Evolutionary conservation across 2,329 filamentous ascomycete species (phyloP), one percentile per base, ranked within the genome.

Genomic region (Pseudocercospora musae): DNA sequence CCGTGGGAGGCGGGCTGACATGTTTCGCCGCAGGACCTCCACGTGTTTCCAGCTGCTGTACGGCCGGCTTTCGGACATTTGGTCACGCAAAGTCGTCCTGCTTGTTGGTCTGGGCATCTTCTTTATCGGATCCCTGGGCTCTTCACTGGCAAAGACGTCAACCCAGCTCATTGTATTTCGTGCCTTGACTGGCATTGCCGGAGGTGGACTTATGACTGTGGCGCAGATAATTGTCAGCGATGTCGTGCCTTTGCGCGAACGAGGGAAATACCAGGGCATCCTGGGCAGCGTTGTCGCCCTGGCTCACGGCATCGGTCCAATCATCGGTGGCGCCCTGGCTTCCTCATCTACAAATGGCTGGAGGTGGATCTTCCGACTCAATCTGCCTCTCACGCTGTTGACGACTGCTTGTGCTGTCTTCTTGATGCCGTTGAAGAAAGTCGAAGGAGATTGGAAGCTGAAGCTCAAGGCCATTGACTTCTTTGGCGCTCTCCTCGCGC

Each of bases 11-110:
- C 57, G n/a, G n/a, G n/a, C n/a, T 62, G 57, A 62, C 44, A 21
- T 13, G 20, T 27, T 27, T 15, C 4, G 25, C 31, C 15, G 20
- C 56, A 68, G 66, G n/a, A 68, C 66, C 9, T 68, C 80, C 0
- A 82, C 80, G 0, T 75, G 79, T 1, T 80, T 79, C 20, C 81
- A 82, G 59, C 73, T 82, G 79, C 82, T 84, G 31, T 87, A 85
- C 84, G 85, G 85, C 21, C 88, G 88, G 69, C 75, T 88, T 21
- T 85, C 84, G 49, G 87, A 89, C 66, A 89, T 89, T 62, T 89
- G 84, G 76, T 87, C 87, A 2, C 79, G 87, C 44, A 90, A 89
- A 68, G 82, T 82, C 11, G 81, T 87, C 54, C 76, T 89, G 29
- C 76, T 89, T 13, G 68, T 82, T 2, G 85, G 85, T 18, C 87